Evolutionary conservation across 352 stramenopile genomes (phyloP), one percentile per base, ranked within the genome.

Genomic region (Hyaloperonospora arabidopsidis): DNA sequence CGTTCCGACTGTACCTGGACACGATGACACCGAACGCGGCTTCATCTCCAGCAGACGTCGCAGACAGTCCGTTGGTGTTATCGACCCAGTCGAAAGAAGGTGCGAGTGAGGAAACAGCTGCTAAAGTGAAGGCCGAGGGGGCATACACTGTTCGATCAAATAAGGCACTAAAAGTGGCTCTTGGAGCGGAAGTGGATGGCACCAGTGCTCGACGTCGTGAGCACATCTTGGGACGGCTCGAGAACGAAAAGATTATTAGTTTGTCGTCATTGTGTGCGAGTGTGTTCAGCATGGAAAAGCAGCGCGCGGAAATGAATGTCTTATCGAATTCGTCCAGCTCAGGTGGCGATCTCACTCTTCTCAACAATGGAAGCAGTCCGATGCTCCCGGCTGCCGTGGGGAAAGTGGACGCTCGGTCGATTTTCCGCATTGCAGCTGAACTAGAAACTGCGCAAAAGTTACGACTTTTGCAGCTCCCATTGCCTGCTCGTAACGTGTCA

Each of bases 401-500:
- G 0, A 80, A 83, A 57, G 70, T 87, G 8, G 79, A 89, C 49
- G 86, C 66, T 23, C 68, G 79, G 6, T 89, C 79, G 13, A 85
- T 89, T 47, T 77, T 62, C 43, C 76, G 79, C 22, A 84, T 91
- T 48, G 81, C 76, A 1, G 67, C 67, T 13, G 75, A 89, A 44
- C 54, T 91, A 22, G 79, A 91, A 64, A 32, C 58, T 5, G 61
- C 72, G 21, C 75, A 72, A 18, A 65, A 67, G 1, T 49, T 87
- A 25, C 65, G 74, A 7, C 45, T 91, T 0, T 39, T 89, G 23
- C 75, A 91, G 49, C 63, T 89, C 2, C 79, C 79, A 7, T 53
- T 91, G 11, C 81, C 76, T 6, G 76, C 74, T 18, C 72, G 74
- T 17, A 91, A 89, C 63, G 81, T 91, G 29, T 89, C 81, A 28